phyloP scores from a whole-genome alignment of 2,329 filamentous ascomycete genomes.

The Aspergillus fumigatiaffinis region DNA sequence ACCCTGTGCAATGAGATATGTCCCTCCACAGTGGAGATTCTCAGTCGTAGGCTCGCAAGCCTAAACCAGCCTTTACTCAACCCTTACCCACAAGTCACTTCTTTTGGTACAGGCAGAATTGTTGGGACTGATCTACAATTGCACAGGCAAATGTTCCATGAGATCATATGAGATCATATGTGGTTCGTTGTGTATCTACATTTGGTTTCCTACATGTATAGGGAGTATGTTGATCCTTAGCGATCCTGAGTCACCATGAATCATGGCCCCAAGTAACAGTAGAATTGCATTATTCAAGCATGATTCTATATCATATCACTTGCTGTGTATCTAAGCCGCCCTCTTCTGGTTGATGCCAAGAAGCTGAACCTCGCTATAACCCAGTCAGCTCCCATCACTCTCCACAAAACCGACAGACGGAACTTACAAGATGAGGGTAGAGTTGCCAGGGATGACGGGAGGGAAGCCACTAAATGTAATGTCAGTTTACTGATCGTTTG shows the following conservation, averaged over 20 bases:
- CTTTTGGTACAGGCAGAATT: background rate
- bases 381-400: background rate
- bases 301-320: background rate
- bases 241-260: background rate
- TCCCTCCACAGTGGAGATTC: no score
- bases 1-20: no score
- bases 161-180: background rate
- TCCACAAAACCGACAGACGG: background rate
- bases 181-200: background rate
- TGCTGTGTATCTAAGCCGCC: background rate
- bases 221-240: background rate
- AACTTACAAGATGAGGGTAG: conserved; percentile 78
- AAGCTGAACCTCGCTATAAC: background rate
- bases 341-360: background rate
- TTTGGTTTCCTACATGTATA: background rate
- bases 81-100: background rate
- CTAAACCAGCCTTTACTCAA: background rate
- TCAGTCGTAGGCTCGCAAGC: no score
- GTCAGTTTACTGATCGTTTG: background rate
- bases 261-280: background rate
- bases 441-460: conserved; percentile 68
- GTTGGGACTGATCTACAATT: background rate
- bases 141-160: background rate
- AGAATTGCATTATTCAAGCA: background rate
- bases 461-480: conserved; percentile 64